Base-by-base conservation (phyloP, 768 basidiomycete genomes). In the Scleroderma bovista region DNA sequence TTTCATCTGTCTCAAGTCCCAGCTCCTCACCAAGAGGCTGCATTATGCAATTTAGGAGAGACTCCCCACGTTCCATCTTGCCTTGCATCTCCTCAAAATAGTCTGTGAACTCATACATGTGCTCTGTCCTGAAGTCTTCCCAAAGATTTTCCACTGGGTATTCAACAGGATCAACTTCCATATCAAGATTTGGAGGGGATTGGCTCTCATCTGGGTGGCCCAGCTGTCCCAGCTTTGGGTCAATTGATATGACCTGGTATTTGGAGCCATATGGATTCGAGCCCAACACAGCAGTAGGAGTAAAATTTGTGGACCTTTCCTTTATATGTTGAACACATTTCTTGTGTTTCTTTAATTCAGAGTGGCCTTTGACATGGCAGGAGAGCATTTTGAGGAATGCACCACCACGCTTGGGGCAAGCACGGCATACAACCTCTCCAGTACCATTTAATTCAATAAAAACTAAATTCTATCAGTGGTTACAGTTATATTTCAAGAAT, bases 71-170 rank as follows among this genome's bases (percentile, higher is more conserved):
- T 3, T 52, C 37, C 1, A 51, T 39, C 17, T 6, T 50, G 4
- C 4, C 16, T 13, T 57, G 40, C 1, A 58, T 53, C 41, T 51
- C 52, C 0, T 50, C 50, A 12, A 56, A 58, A 47, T 53, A 58
- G 42, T 58, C 47, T 46, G 15, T 58, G 46, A 29, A 29, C 26
- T 29, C 26, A 29, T 29, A 29, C 26, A 29, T 29, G 9, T 29
- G 26, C 26, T 29, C 9, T 29, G 26, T 29, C 26, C 26, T 29
- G 16, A 56, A 56, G 1, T 48, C 48, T 0, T 56, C 44, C 49
- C 55, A 56, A 17, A 48, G 49, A 1, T 53, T 36, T 36, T 36
- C 15, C 15, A 17, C 2, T 36, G 6, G 13, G 34, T 15, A 13
- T 15, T 36, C 34, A 36, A 36, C 17, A 17, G 34, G 15, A 13